These are phyloP conservation scores for Isoetes engelmannii DNA, from an alignment of 83 land plant species.

Conservation along the genomic window DNA sequence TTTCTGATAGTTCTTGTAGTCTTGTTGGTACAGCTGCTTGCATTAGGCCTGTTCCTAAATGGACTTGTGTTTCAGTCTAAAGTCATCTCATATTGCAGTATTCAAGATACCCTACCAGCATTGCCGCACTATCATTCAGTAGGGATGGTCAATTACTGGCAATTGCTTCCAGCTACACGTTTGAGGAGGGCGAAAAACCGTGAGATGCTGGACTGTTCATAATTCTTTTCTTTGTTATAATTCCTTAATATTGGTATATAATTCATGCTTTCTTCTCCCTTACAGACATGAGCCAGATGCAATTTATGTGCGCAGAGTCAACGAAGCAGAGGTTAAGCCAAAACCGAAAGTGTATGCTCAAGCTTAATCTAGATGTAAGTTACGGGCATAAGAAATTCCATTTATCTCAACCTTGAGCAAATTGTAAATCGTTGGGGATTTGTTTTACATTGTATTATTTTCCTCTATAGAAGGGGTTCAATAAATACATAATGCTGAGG, in stretches of 20 bases:
- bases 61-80: no score
- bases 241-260: not conserved
- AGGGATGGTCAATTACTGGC: constrained; percentile 95
- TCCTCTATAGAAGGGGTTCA: no score
- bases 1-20: no score
- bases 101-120: constrained; percentile 82
- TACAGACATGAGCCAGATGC: constrained; percentile 89
- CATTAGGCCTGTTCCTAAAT: no score
- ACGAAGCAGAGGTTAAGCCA: constrained; percentile 96
- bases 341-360: constrained; percentile 79
- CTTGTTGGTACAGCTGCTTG: no score
- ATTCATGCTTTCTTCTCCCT: not conserved
- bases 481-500: no score
- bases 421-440: no score
- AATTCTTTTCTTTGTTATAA: not conserved
- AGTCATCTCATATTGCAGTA: no score
- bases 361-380: no score
- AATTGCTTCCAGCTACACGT: constrained; percentile 97
- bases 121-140: constrained; percentile 95
- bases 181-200: constrained; percentile 91
- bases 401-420: no score
- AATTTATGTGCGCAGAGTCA: constrained; percentile 79
- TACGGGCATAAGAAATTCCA: no score
- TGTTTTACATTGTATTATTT: no score
- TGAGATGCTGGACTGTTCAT: constrained; percentile 25